Evolutionary conservation across 169 alveolate genomes (phyloP), one percentile per base, ranked within the genome.

Genomic region (Theileria sp.): DNA sequence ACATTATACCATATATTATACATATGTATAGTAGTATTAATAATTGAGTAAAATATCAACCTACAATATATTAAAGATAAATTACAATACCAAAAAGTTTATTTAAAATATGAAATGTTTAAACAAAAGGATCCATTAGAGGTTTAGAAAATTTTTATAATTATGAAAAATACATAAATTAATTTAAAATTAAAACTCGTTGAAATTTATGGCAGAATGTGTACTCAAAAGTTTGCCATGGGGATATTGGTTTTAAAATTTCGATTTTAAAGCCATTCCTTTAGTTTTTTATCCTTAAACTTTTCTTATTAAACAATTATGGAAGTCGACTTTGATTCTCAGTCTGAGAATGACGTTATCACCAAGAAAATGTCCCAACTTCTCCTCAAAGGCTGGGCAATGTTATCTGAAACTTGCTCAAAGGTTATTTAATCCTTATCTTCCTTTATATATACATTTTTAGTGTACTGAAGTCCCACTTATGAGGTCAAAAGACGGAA

Each of bases 391-490:
- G 91, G 91, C 4, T 85, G 91, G 91, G 66, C 87, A 8, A 85
- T 85, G 91, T 67, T 85, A 64, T 56, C 87, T 17, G 87, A 85
- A 23, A 75, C 79, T 4, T 85, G 91, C 30, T 12, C 68, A 12
- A 50, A 23, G 85, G 91, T 44, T 85, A 74, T 36, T 34, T 15
- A 28, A 30, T 5, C 0, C n/a, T 49, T n/a, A 3, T 49, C 9
- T 65, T 76, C 32, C 7, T 60, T 60, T 9, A n/a, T 74, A 62
- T 51, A 19, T 25, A 21, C 32, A 44, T 28, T n/a, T 23, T 66
- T 75, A 85, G 91, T 85, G 91, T 65, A 38, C 51, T 0, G 85
- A 77, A 38, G 87, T 79, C n/a, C 91, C 91, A 30, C 64, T 85
- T 38, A 85, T 85, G 91, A 83, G 91, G 36, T 76, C 83, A 64